Conservation (phyloP, 768 basidiomycete genomes). For the Porphyrellus cyaneotinctus region DNA sequence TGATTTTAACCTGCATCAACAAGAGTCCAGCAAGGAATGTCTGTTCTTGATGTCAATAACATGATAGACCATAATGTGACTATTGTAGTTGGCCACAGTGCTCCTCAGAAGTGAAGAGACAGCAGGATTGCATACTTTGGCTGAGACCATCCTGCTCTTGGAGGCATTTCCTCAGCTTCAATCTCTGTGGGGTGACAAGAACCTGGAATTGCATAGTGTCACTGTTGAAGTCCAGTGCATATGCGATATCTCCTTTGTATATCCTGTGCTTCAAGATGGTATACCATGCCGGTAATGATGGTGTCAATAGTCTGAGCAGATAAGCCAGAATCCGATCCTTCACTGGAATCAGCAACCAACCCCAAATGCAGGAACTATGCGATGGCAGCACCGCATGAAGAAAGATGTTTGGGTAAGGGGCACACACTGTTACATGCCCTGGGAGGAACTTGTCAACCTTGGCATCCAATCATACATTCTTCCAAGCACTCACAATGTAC, state of each 20-base stretch:
- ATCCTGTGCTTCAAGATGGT: background rate
- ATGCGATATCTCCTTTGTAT: background rate
- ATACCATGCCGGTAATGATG: background rate
- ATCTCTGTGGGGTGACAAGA: background rate
- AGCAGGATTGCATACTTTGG: no score
- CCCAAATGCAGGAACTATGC: background rate
- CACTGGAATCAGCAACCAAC: background rate
- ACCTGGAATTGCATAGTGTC: background rate
- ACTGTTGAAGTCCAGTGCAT: background rate
- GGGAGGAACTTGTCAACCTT: no score
- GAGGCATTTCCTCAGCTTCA: background rate
- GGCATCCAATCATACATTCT: no score
- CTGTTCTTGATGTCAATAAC: background rate
- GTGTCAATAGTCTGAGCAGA: fast-evolving
- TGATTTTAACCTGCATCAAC: background rate
- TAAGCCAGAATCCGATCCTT: background rate
- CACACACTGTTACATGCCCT: background rate
- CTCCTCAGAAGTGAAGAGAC: background rate
- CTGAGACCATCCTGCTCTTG: background rate
- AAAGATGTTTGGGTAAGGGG: background rate
- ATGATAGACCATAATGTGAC: background rate
- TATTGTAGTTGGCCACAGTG: background rate
- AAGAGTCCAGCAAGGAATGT: background rate
- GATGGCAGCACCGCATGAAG: background rate
- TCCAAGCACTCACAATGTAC: background rate